Evolutionary conservation across 805 yeast genomes (phyloP), one percentile per base, ranked within the genome.

Genomic region (Kuraishia capsulata): DNA sequence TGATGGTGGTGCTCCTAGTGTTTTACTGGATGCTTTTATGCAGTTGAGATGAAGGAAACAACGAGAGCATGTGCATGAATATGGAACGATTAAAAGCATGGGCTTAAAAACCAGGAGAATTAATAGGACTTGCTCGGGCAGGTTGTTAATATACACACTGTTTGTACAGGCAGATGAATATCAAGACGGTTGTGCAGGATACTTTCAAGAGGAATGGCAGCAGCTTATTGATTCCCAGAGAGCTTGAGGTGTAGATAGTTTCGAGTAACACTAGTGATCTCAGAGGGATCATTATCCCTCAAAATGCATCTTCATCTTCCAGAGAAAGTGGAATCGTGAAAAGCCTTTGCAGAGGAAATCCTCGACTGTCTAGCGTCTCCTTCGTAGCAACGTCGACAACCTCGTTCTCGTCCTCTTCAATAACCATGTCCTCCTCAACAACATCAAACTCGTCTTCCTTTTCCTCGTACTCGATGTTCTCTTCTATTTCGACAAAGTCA

Each of bases 401-500:
- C 39, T 59, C 62, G 11, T 73, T 76, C 46, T 80, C 86, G 41
- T 78, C 88, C 39, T 71, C 76, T 47, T 78, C 78, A 41, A 73
- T 57, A 36, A 81, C 71, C 48, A 75, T 71, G 38, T 76, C 84
- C 38, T 81, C 88, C 37, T 75, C 82, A 9, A 74, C 73, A 19
- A 82, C 71, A 54, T 89, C 97, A 57, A 89, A 89, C 58, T 89
- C 97, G 54, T 88, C 95, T 56, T 89, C 97, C 42, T 72, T 70
- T 52, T 89, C 97, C 47, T 78, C 76, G 53, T 90, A 89, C 41
- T 83, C 87, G 8, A 85, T 81, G 52, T 88, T 90, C 51, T 88
- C 95, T 52, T 89, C 96, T 32, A 89, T 80, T 56, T 89, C 97
- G 35, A 83, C 95, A 54, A 90, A 89, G 56, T 90, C 97, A 1